These are phyloP conservation scores for Aspergillus proliferans DNA, from an alignment of 2,329 filamentous ascomycete genomes.

Conservation along the genomic window DNA sequence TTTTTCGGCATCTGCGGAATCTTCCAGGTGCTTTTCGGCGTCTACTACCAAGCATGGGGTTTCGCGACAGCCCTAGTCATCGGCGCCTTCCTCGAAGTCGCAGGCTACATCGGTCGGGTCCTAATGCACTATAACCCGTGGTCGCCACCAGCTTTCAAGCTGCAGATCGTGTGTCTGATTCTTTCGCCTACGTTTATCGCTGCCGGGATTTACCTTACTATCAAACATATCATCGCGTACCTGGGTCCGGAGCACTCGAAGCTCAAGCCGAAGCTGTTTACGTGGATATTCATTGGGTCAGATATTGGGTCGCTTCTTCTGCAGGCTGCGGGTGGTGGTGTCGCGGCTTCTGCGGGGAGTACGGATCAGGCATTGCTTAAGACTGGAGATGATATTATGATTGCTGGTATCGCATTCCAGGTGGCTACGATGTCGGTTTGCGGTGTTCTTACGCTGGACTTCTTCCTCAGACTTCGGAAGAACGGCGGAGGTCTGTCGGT, in stretches of 20 bases:
- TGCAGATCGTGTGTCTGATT: constrained; percentile 51
- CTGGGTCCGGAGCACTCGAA: constrained; percentile 47
- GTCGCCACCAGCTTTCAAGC: constrained; percentile 43
- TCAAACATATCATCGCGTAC: constrained; percentile 52
- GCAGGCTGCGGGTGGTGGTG: constrained; percentile 53
- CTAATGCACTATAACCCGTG: constrained; percentile 51
- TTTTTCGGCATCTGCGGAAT: constrained; percentile 47
- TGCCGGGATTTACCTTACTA: constrained; percentile 51
- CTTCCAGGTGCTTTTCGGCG: constrained; percentile 44
- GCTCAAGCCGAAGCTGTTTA: constrained; percentile 47
- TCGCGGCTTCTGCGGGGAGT: constrained; percentile 48
- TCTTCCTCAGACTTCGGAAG: constrained; percentile 38
- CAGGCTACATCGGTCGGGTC: constrained; percentile 53
- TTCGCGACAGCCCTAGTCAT: constrained; percentile 46
- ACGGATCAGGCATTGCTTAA: constrained; percentile 32
- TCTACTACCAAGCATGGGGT: constrained; percentile 51
- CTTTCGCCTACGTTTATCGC: constrained; percentile 52
- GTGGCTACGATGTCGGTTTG: constrained; percentile 45
- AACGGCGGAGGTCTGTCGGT: constrained; percentile 18
- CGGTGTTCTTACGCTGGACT: constrained; percentile 33
- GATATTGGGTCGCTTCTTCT: constrained; percentile 55
- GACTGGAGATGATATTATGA: constrained; percentile 51
- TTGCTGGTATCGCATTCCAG: constrained; percentile 53
- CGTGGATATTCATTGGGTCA: constrained; percentile 55
- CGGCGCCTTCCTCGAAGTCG: constrained; percentile 46